Base-by-base conservation (phyloP, 345 rosid species). In the Aegle marmelos region DNA sequence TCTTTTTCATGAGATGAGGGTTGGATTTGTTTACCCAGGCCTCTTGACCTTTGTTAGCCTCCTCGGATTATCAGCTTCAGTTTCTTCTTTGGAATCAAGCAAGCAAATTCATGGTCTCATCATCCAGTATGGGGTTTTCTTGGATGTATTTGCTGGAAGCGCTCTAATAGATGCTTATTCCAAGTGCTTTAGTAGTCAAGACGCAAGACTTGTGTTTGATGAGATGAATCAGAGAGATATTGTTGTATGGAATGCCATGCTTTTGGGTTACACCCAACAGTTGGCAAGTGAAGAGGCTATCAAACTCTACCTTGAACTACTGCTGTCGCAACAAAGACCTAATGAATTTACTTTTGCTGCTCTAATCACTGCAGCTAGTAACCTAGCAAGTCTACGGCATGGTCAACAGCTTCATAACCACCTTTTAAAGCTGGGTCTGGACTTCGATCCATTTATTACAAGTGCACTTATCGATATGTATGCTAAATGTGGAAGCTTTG, bases 201-300 rank as follows among this genome's bases (percentile, higher is more conserved):
- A 90, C 68, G 90, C 92, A 5, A 90, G 97, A 85, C 80, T 85
- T 24, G 78, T 91, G 69, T 91, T 94, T 85, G 87, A 90, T 48
- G 88, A 89, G 77, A 85, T 89, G 88, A 84, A 74, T 33, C 87
- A 84, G 83, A 90, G 86, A 84, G 97, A 94, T 79, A 89, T 88
- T 61, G 97, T 88, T 58, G 86, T 91, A 48, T 92, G 98, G 98
- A 94, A 94, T 65, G 88, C 96, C 16, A 85, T 93, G 93, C 68
- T 90, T 82, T 83, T 82, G 73, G 93, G 94, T 60, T 91, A 91
- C 76, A 79, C 87, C 48, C 91, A 87, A 81, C 92, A 86, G 63
- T 80, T 79, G 64, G 89, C 89, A 81, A 82, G 86, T 41, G 95
- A 92, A 82, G 92, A 89, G 80, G 90, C 92, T 63, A 84, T 92